Percentiles rank a stretch among this genome's conserved stretches.
These are phyloP conservation scores for Domatiomyces globalis DNA, from an alignment of 2,329 filamentous ascomycete genomes.

Conservation along the genomic window DNA sequence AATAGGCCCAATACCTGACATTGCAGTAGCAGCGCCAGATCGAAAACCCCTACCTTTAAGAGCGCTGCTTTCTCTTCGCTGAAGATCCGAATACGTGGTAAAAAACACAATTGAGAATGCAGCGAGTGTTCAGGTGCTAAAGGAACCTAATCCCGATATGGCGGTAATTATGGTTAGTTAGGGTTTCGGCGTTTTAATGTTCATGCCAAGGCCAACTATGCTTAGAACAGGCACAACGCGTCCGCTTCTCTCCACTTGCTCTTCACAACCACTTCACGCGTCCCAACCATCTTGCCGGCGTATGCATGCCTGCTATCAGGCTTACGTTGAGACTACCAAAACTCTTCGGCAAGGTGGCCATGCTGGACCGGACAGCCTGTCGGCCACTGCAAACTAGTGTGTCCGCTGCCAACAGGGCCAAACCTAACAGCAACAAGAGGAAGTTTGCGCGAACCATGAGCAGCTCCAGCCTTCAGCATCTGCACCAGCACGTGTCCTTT, in stretches of 20 bases:
- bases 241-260: neutral
- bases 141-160: too few relatives aligned
- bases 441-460: conserved; percentile 18
- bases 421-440: conserved; percentile 7
- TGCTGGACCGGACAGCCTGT: conserved; percentile 10
- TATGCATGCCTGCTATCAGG: conserved; percentile 8
- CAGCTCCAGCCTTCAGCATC: conserved; percentile 23
- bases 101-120: too few relatives aligned
- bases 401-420: conserved; percentile 7
- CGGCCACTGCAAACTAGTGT: conserved; percentile 5
- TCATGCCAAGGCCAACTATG: neutral
- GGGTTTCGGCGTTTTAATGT: too few relatives aligned
- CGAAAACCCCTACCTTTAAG: too few relatives aligned
- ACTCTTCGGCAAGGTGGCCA: conserved; percentile 11
- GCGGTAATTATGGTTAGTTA: too few relatives aligned
- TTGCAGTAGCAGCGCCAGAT: too few relatives aligned
- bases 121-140: too few relatives aligned
- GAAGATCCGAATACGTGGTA: too few relatives aligned
- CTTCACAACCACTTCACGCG: neutral
- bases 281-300: neutral
- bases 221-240: neutral
- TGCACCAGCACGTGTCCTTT: conserved; percentile 45
- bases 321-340: conserved; percentile 12
- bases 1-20: too few relatives aligned
- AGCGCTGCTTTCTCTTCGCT: too few relatives aligned